These are phyloP conservation scores for Magnaporthiopsis incrustans DNA, from an alignment of 2,329 filamentous ascomycete species.

Conservation along the genomic window DNA sequence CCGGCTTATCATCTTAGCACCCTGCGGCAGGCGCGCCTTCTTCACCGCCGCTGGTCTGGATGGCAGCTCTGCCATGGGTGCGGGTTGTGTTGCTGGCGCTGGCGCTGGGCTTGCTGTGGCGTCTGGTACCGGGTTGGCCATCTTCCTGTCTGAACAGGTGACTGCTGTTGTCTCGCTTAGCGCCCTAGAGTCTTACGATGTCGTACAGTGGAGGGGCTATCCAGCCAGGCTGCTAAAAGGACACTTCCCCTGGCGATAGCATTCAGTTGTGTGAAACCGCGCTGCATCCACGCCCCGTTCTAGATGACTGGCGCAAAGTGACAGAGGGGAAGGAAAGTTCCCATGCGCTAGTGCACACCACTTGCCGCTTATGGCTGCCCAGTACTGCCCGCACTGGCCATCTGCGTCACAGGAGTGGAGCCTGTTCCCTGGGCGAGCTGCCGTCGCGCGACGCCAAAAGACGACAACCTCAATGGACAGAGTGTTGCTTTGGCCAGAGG, in stretches of 20 bases:
- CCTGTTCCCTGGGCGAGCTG: too few relatives aligned
- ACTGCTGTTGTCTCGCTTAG: not conserved
- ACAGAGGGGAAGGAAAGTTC: not conserved
- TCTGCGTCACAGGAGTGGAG: not conserved
- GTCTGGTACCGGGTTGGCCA: not conserved
- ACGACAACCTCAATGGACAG: not conserved
- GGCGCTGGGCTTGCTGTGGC: not conserved
- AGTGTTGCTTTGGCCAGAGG: not conserved
- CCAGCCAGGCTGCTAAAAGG: not conserved
- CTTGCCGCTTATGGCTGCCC: not conserved
- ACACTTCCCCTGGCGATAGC: not conserved
- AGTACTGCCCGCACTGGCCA: not conserved
- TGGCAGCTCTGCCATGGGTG: not conserved
- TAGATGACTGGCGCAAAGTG: not conserved
- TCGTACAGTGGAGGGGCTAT: not conserved
- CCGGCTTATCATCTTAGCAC: conserved; percentile 12
- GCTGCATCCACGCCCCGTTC: too few relatives aligned
- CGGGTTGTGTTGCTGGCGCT: not conserved
- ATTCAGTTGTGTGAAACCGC: not conserved
- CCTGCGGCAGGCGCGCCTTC: conserved; percentile 23
- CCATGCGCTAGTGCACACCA: not conserved
- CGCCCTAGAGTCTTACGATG: not conserved
- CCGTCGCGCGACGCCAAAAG: not conserved
- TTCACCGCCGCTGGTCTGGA: conserved; percentile 19
- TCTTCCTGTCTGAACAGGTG: not conserved